phyloP scores from a whole-genome alignment of 768 basidiomycete genomes.

The Rhizopogon vinicolor region DNA sequence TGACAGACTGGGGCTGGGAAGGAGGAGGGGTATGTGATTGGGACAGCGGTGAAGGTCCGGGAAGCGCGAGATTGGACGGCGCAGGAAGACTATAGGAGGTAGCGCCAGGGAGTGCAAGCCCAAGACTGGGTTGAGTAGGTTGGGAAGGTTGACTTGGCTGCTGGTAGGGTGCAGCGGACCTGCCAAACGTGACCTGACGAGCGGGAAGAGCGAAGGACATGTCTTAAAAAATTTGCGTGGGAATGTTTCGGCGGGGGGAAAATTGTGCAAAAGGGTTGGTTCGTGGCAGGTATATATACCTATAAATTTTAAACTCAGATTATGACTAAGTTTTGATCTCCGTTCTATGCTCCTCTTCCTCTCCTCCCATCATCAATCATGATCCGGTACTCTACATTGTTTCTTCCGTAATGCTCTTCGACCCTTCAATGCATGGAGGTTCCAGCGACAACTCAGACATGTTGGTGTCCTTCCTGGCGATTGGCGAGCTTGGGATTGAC shows the following conservation, averaged over 20 bases:
- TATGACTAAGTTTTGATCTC: conserved; percentile 15
- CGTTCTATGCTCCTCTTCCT: conserved; percentile 10
- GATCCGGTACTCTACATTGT: conserved; percentile 8
- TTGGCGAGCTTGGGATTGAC: neutral
- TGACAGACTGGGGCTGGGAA: conserved; percentile 16
- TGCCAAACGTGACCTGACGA: conserved; percentile 75
- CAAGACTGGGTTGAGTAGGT: conserved; percentile 36
- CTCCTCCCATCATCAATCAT: conserved; percentile 21
- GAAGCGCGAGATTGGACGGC: conserved; percentile 41
- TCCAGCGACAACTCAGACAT: neutral
- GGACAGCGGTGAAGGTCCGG: conserved; percentile 55
- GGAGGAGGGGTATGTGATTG: conserved; percentile 33
- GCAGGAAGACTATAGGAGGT: conserved; percentile 42
- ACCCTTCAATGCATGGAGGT: neutral
- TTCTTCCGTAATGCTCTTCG: neutral
- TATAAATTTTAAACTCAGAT: conserved; percentile 24
- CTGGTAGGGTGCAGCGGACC: conserved; percentile 46
- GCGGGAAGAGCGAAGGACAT: conserved; percentile 70
- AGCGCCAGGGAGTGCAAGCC: conserved; percentile 51
- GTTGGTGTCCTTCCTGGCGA: neutral
- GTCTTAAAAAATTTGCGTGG: conserved; percentile 14
- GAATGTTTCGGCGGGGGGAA: conserved; percentile 21
- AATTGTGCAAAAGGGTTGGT: conserved; percentile 12
- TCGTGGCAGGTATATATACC: conserved; percentile 22
- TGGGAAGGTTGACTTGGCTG: conserved; percentile 38